Base-by-base conservation (phyloP, 2,329 filamentous ascomycete species). In the Drechslerella stenobrocha region DNA sequence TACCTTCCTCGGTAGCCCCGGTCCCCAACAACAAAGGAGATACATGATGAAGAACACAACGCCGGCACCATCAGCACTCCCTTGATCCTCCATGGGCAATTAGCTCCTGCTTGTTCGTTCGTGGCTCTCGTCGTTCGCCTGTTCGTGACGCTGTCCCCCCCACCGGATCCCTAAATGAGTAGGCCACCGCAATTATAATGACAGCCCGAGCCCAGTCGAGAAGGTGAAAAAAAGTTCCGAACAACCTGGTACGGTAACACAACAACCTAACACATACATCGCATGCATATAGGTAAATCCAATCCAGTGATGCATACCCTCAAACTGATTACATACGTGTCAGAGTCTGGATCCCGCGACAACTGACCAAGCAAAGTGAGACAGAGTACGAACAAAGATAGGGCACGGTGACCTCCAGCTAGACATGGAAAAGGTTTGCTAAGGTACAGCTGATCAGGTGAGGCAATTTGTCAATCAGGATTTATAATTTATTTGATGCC, bases 231-330 rank as follows among this genome's bases (percentile, higher is more conserved):
- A 84, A 0, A 83, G 72, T 28, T 77, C 78, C 83, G 83, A 86
- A 13, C 35, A 37, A 3, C 75, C 76, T 0, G 75, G 74, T 0
- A 70, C 75, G 0, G 75, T 73, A 0, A 78, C 77, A 0, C 1
- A 86, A 77, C 46, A 81, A 81, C 84, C 84, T 0, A 80, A 74
- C 51, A 77, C 78, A 70, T 84, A 87, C 78, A 83, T 83, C 6
- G 83, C 84, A 69, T 87, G 84, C n/a, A n/a, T n/a, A n/a, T n/a
- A n/a, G 13, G 87, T 84, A 55, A 86, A 81, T 0, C 83, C 81
- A 0, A 87, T 76, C 81, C 83, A 86, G 2, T 83, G 76, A 72
- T 87, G 83, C 0, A 83, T 80, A 13, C 77, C 77, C 78, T 78
- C 0, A 80, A 74, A 0, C 79, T 77, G 0, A 81, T 78, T 0